Evolutionary conservation across 345 rosid genomes (phyloP), one percentile per base, ranked within the genome.

Genomic region (Salix suchowensis): DNA sequence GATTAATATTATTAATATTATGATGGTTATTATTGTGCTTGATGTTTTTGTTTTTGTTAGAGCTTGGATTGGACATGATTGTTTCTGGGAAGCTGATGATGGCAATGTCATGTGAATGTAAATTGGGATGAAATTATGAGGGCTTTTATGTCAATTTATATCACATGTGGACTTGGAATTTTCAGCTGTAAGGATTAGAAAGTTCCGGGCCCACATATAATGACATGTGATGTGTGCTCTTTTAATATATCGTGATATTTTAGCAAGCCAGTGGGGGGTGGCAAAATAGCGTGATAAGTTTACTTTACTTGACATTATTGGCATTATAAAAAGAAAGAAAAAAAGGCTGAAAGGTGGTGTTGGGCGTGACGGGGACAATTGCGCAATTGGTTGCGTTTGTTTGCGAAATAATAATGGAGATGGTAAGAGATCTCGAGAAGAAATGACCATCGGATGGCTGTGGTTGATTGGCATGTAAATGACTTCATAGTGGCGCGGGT

Each of bases 21-120:
- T 74, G 26, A 70, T 79, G 69, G 26, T 66, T 66, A 64, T 71
- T 66, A 66, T 79, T 79, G 85, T 82, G 83, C 26, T n/a, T 19
- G 69, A 71, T 69, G 37, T 40, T 48, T 37, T 44, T 64, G 50
- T 21, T 58, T 65, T 74, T 15, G 23, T 12, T 72, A 7, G 16
- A 26, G 5, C 2, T 62, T 64, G 1, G 7, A 11, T 68, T 19
- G 11, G 13, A 16, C 5, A 32, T 70, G 34, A 15, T 75, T 32
- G 52, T 10, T 34, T 37, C 7, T n/a, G 54, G 23, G 48, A 24
- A 54, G 7, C 30, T 44, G 34, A 19, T 19, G 36, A 54, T 71
- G 70, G 37, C 2, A 50, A 79, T 85, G 86, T 82, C 84, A 74
- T 65, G 70, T 50, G 55, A n/a, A 10, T 81, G 84, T 85, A 81